Evolutionary conservation across 2,329 filamentous ascomycete genomes (phyloP).

Genomic region (Berkeleyomyces basicola): DNA sequence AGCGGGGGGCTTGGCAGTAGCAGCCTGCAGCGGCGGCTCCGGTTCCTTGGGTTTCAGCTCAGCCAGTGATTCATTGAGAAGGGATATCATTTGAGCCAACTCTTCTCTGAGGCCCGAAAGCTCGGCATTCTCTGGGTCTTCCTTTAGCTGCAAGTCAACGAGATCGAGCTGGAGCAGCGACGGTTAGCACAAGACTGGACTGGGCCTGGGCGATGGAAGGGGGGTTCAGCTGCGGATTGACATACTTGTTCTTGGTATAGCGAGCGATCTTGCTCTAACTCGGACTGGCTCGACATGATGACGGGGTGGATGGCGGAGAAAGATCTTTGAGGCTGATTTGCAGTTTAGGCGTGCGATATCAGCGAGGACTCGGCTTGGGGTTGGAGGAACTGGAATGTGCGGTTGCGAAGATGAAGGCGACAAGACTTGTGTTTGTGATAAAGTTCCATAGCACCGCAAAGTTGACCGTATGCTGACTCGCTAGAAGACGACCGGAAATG

Average conservation of each 20-base stretch:
- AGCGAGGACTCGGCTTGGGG: background rate
- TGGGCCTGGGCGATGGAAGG: background rate
- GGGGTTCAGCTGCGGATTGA: background rate
- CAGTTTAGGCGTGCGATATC: background rate
- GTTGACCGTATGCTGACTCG: background rate
- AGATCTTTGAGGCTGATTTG: background rate
- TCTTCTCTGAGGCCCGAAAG: slow-evolving; percentile 62
- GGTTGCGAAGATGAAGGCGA: background rate
- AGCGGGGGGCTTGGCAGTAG: slow-evolving; percentile 29
- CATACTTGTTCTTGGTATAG: slow-evolving; percentile 41
- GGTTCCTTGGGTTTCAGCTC: slow-evolving; percentile 47
- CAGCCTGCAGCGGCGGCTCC: slow-evolving; percentile 19
- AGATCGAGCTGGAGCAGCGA: slow-evolving; percentile 48
- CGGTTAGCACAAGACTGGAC: slow-evolving; percentile 15
- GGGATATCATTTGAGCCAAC: slow-evolving; percentile 64
- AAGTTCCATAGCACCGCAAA: background rate
- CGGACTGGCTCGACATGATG: slow-evolving; percentile 14
- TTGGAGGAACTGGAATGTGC: background rate
- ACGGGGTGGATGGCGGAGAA: background rate
- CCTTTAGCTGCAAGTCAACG: slow-evolving; percentile 56
- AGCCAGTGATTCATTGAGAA: slow-evolving; percentile 65
- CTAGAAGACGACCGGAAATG: background rate
- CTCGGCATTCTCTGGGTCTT: slow-evolving; percentile 66
- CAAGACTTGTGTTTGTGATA: background rate
- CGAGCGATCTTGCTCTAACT: slow-evolving; percentile 35